Conservation (phyloP, 2,329 filamentous ascomycete genomes). For the Huntiella savannae region DNA sequence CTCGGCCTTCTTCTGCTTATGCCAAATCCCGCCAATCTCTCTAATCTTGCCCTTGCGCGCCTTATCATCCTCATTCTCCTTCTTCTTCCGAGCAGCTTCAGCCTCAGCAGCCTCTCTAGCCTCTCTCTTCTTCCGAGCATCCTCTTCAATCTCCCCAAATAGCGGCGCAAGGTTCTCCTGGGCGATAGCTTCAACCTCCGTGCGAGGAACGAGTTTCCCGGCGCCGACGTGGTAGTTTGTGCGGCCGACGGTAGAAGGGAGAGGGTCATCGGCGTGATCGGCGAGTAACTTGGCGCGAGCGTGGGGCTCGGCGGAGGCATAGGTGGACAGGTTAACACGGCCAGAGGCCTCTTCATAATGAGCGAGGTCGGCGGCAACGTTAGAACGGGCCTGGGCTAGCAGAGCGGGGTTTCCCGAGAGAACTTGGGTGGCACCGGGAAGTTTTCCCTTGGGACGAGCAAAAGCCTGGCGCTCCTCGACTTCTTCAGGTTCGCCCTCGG, state of each 20-base stretch:
- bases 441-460: too few relatives aligned
- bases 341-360: constrained; percentile 53
- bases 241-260: constrained; percentile 1
- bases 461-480: too few relatives aligned
- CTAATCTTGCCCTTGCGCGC: constrained; percentile 40
- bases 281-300: constrained; percentile 16
- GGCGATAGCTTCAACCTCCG: constrained; percentile 4
- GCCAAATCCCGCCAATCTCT: constrained; percentile 45
- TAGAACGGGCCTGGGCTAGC: constrained; percentile 62
- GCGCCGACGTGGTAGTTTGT: constrained; percentile 7
- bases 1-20: constrained; percentile 41
- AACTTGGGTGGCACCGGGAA: too few relatives aligned
- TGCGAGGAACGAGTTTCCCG: constrained; percentile 5
- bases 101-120: constrained; percentile 53
- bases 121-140: constrained; percentile 21
- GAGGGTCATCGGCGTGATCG: not conserved
- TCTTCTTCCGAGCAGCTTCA: constrained; percentile 59
- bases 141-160: constrained; percentile 17
- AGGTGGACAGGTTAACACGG: constrained; percentile 49
- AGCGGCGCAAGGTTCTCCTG: constrained; percentile 22
- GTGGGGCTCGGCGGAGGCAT: constrained; percentile 38
- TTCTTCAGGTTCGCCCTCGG: not conserved
- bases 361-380: constrained; percentile 62
- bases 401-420: constrained; percentile 19
- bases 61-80: constrained; percentile 59